Evolutionary conservation across 2,329 filamentous ascomycete genomes (phyloP).

Genomic region (Didymella glomerata): DNA sequence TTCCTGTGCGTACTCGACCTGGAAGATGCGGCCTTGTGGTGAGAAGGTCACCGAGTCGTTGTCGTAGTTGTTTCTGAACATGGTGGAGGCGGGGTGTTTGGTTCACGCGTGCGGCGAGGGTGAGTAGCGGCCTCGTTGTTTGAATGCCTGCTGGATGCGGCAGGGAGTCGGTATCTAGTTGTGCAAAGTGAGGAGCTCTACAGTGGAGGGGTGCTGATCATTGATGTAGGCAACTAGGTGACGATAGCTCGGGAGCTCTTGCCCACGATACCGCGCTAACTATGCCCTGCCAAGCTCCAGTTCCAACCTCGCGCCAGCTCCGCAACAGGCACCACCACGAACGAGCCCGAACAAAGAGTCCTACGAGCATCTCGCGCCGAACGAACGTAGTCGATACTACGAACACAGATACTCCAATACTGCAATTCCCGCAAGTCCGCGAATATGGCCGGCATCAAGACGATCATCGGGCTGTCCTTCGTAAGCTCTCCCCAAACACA

Average conservation of each 20-base stretch:
- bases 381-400: background rate
- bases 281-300: constrained; percentile 16
- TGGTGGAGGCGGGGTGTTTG: constrained; percentile 59
- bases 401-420: background rate
- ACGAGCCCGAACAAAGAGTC: constrained; percentile 1
- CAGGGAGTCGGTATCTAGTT: background rate
- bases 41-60: constrained; percentile 99
- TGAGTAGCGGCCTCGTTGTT: background rate
- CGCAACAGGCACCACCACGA: constrained; percentile 8
- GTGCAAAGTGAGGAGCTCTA: constrained; percentile 11
- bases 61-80: constrained; percentile 99
- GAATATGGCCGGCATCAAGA: constrained; percentile 88
- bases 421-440: background rate
- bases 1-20: constrained; percentile 98
- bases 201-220: constrained; percentile 28
- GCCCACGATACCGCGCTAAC: constrained; percentile 32
- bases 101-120: constrained; percentile 10
- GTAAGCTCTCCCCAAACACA: constrained; percentile 60
- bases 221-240: constrained; percentile 37
- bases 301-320: constrained; percentile 15
- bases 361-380: constrained; percentile 1
- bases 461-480: constrained; percentile 98
- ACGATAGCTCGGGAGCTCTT: constrained; percentile 37
- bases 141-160: background rate
- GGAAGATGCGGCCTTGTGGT: constrained; percentile 98